Percentiles rank a stretch among this genome's conserved stretches.
phyloP scores from a whole-genome alignment of 108 stramenopile genomes.

The Schizochytrium sp. region DNA sequence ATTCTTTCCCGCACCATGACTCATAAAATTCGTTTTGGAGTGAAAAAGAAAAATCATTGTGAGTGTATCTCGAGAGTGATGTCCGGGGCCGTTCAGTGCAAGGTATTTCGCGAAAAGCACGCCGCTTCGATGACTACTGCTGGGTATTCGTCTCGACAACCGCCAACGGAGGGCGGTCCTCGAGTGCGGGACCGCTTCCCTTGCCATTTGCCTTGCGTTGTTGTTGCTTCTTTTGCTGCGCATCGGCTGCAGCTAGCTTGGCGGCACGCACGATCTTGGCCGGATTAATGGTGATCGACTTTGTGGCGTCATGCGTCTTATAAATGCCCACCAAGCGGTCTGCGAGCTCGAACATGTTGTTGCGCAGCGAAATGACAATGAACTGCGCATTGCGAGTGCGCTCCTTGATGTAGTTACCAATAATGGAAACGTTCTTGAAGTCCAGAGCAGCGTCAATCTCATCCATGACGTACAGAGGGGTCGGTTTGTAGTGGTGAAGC shows the following conservation, averaged over 20 bases:
- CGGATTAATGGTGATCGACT: constrained; percentile 92
- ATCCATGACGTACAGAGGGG: constrained; percentile 99
- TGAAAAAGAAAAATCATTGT: neutral
- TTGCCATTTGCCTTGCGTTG: neutral
- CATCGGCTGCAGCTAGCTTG: neutral
- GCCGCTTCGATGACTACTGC: neutral
- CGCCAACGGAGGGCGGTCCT: neutral
- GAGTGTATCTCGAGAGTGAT: neutral
- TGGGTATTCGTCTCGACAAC: neutral
- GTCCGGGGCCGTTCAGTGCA: no score
- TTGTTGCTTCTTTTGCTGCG: neutral
- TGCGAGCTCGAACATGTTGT: constrained; percentile 99
- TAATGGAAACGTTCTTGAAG: constrained; percentile 98
- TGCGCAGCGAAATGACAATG: constrained; percentile 93
- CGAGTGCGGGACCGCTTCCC: neutral
- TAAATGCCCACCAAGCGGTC: constrained; percentile 96
- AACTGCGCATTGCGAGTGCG: constrained; percentile 96
- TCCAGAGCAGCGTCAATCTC: constrained; percentile 98
- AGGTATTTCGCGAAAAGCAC: neutral
- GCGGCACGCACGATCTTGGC: neutral
- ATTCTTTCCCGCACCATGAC: neutral
- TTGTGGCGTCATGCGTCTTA: constrained; percentile 91
- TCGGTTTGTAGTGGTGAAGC: constrained; percentile 98
- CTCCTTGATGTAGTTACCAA: constrained; percentile 99
- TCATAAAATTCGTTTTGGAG: neutral